phyloP scores from a whole-genome alignment of 352 stramenopile species.

The Phytopythium mirpurense region DNA sequence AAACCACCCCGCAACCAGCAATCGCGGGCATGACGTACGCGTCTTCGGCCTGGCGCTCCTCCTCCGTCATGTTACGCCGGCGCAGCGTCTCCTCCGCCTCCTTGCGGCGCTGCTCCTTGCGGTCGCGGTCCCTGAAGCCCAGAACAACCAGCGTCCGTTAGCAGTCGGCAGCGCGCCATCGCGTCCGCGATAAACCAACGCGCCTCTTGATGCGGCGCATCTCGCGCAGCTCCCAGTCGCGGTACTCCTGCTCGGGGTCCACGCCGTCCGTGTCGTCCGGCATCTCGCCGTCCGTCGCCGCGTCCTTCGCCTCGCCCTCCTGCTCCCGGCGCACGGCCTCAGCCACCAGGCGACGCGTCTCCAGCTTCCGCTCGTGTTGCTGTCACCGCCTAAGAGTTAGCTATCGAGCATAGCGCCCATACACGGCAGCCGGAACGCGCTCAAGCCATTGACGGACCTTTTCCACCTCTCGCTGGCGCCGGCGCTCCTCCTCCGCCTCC shows the following conservation, averaged over 20 bases:
- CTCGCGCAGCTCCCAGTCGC: slow-evolving; percentile 93
- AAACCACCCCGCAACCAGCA: too few relatives aligned
- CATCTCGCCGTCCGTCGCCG: slow-evolving; percentile 82
- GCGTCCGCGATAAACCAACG: not conserved
- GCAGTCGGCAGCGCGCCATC: too few relatives aligned
- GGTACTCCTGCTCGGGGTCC: slow-evolving; percentile 87
- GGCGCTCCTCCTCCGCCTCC: slow-evolving; percentile 64
- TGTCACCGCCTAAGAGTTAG: slow-evolving; percentile 5
- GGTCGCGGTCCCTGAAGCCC: slow-evolving; percentile 67
- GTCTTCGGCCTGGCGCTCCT: slow-evolving; percentile 92
- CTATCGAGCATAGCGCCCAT: too few relatives aligned
- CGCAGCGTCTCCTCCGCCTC: slow-evolving; percentile 88
- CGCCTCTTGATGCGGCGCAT: slow-evolving; percentile 89
- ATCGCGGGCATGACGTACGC: slow-evolving; percentile 38
- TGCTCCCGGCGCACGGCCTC: slow-evolving; percentile 73
- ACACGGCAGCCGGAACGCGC: too few relatives aligned
- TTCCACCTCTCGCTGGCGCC: slow-evolving; percentile 43
- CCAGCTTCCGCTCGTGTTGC: slow-evolving; percentile 49
- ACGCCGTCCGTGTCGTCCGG: slow-evolving; percentile 88
- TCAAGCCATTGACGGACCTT: too few relatives aligned
- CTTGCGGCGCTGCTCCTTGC: slow-evolving; percentile 62
- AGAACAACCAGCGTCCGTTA: not conserved
- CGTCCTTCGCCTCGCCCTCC: slow-evolving; percentile 29
- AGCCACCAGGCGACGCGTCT: slow-evolving; percentile 69
- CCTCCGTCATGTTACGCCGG: slow-evolving; percentile 93